Base-by-base conservation (phyloP, 2,329 filamentous ascomycete species). In the Paecilomyces sp. region DNA sequence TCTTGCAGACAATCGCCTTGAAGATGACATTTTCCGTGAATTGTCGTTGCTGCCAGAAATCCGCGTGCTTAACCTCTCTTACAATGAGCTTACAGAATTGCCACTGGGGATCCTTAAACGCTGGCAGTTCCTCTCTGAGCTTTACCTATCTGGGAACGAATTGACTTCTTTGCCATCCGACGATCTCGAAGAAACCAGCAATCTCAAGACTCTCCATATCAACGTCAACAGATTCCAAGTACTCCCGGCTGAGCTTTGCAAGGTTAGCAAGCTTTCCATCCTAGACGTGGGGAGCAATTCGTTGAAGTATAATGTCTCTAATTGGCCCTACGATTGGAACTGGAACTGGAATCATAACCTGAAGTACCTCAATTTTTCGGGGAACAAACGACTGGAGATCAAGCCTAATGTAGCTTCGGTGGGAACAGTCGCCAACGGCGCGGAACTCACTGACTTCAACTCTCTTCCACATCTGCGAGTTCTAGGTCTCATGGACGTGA, bases 241-340 rank as follows among this genome's bases (percentile, higher is more conserved):
- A 34, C 82, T 99, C 22, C 94, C 94, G 1, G 94, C 94, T 8
- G 94, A 99, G 72, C 88, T 99, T 55, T 95, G 92, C 62, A 91
- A 96, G 73, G 91, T 96, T 53, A 90, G 92, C 76, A 94, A 94
- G 74, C 83, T 99, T 28, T 88, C 92, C 4, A 89, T 97, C 56
- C 82, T 99, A 56, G 94, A 99, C 75, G 95, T 95, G 63, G 93
- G 92, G 62, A 97, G 90, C 81, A 99, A 99, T 71, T 87, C 85
- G 24, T 81, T 99, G 60, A 99, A 97, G 75, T 99, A 99, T 83
- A 99, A 99, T 72, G 95, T 99, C 55, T 94, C 92, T 31, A 99
- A 99, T 70, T 96, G 96, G 82, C 94, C 93, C 0, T 99, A 99
- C 72, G 94, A 99, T 72, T 99, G 94, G 94, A 99, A 99, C 69